phyloP scores from a whole-genome alignment of 148 eudicot genomes.

The Salicornia ramosissima region DNA sequence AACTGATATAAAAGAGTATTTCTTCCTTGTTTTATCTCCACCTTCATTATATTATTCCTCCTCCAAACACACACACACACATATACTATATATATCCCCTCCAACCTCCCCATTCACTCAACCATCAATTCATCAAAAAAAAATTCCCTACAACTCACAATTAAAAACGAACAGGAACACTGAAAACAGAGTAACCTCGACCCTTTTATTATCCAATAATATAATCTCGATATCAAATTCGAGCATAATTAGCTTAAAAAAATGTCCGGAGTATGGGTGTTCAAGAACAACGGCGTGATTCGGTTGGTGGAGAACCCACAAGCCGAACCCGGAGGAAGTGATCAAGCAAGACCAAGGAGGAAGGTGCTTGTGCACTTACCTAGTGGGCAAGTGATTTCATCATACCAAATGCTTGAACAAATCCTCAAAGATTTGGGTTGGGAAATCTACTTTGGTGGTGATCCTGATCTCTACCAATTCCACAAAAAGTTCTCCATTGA shows the following conservation, averaged over 20 bases:
- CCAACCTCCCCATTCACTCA: conserved; percentile 12
- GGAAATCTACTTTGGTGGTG: conserved; percentile 43
- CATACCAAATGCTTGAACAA: conserved; percentile 34
- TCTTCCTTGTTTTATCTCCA: conserved; percentile 20
- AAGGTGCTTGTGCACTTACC: conserved; percentile 43
- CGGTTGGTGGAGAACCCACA: conserved; percentile 38
- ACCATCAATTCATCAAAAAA: neutral
- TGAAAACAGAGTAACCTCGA: no score
- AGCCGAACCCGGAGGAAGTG: neutral
- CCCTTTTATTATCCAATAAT: no score
- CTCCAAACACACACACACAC: neutral
- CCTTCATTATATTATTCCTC: neutral
- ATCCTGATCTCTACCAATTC: conserved; percentile 40
- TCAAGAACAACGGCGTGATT: conserved; percentile 43
- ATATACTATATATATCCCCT: neutral
- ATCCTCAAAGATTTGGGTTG: conserved; percentile 44
- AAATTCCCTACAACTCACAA: neutral
- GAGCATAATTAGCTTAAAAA: no score
- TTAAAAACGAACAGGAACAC: conserved; percentile 3
- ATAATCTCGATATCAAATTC: no score
- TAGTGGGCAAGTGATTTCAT: conserved; percentile 36
- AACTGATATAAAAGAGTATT: conserved; percentile 14
- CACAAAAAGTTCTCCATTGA: conserved; percentile 46
- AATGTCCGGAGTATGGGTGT: conserved; percentile 55
- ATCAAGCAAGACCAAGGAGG: conserved; percentile 15